phyloP scores from a whole-genome alignment of 2,329 filamentous ascomycete genomes.

The Fusarium redolens region DNA sequence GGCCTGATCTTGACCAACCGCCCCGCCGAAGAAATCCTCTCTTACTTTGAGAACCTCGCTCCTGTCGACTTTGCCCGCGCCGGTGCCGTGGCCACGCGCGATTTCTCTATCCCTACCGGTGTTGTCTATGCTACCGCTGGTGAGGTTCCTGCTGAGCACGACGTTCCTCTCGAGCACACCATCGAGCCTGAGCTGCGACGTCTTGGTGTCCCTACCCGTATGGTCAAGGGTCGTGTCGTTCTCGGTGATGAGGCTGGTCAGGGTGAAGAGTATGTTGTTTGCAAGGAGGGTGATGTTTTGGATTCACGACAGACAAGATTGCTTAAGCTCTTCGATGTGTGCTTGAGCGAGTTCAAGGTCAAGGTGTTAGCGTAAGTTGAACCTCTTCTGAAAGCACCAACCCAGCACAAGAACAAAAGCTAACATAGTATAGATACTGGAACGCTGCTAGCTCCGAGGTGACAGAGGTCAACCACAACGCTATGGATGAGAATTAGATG shows the following conservation, averaged over 20 bases:
- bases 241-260: constrained; percentile 69
- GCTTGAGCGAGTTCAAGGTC: constrained; percentile 90
- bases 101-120: constrained; percentile 85
- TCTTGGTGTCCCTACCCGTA: constrained; percentile 87
- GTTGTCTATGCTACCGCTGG: constrained; percentile 83
- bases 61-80: constrained; percentile 93
- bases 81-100: constrained; percentile 78
- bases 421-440: constrained; percentile 64
- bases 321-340: constrained; percentile 92
- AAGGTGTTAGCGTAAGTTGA: constrained; percentile 75
- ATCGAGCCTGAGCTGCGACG: constrained; percentile 91
- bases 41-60: constrained; percentile 78
- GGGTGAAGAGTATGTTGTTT: constrained; percentile 76
- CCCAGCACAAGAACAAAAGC: constrained; percentile 3
- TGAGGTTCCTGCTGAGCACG: constrained; percentile 81
- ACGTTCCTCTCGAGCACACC: constrained; percentile 87
- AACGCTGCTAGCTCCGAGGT: constrained; percentile 68
- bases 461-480: constrained; percentile 61
- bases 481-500: constrained; percentile 51
- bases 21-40: constrained; percentile 70
- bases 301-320: constrained; percentile 93
- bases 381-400: background rate
- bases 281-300: constrained; percentile 84
- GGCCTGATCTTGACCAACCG: constrained; percentile 93
- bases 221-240: constrained; percentile 89